These are phyloP conservation scores for Kwoniella sp. DNA, from an alignment of 768 basidiomycete species.

Conservation along the genomic window DNA sequence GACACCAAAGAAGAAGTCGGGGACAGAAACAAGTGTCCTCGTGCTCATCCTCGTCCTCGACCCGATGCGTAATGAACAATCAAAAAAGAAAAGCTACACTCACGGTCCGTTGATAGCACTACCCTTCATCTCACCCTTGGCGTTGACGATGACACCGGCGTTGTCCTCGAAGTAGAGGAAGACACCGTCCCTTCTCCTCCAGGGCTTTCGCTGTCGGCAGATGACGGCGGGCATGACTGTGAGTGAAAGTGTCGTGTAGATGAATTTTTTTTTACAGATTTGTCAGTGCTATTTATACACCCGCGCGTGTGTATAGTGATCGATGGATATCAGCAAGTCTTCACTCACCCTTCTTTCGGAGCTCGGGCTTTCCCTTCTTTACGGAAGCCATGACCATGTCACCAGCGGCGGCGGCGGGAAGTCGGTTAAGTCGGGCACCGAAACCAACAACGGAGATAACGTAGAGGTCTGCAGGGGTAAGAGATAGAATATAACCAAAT, in stretches of 20 bases:
- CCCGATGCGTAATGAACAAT: neutral
- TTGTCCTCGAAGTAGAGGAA: slow-evolving; percentile 99
- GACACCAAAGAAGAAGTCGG: too few species aligned
- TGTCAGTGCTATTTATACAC: neutral
- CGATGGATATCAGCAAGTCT: neutral
- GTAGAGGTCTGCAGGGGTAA: slow-evolving; percentile 49
- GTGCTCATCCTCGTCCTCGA: too few species aligned
- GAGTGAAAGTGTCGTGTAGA: neutral
- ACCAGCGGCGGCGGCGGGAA: slow-evolving; percentile 75
- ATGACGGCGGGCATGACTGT: slow-evolving; percentile 95
- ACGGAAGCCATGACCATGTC: slow-evolving; percentile 71
- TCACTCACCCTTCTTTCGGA: slow-evolving; percentile 95
- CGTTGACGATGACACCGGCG: slow-evolving; percentile 95
- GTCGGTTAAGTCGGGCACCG: slow-evolving; percentile 93
- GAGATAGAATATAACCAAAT: neutral
- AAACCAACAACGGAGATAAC: slow-evolving; percentile 94
- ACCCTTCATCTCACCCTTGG: slow-evolving; percentile 99
- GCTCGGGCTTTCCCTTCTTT: slow-evolving; percentile 99
- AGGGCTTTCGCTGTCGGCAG: slow-evolving; percentile 95
- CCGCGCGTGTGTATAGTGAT: neutral
- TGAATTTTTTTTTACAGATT: too few species aligned
- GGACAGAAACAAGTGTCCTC: too few species aligned
- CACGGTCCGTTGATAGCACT: slow-evolving; percentile 61
- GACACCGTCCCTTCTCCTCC: slow-evolving; percentile 96
- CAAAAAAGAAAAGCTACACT: slow-evolving; percentile 14